Base-by-base conservation (phyloP, 2,329 filamentous ascomycete genomes). In the Parafenestella ontariensis region DNA sequence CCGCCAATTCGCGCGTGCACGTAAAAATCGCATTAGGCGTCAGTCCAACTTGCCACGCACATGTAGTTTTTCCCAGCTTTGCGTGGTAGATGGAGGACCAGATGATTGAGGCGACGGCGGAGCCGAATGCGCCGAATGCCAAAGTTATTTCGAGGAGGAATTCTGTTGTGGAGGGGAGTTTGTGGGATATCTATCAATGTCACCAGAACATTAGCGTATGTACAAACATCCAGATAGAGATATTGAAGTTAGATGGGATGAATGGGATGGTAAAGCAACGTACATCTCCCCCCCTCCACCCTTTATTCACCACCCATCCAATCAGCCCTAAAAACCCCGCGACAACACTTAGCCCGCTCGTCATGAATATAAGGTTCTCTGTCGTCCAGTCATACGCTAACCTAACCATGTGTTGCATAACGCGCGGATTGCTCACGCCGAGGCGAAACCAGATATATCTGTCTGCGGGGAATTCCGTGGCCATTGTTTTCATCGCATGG, bases 1-100 rank as follows among this genome's bases (percentile, higher is more conserved):
- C 49, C 28, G 42, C 49, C 1, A 46, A 33, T 24, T 52, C 49
- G 15, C 49, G 49, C 2, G 49, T 37, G 34, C 49, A 46, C 18
- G 28, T 29, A 24, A 46, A 45, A 8, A 24, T 15, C 9, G 23
- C 28, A 13, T 46, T 39, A 24, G 26, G 3, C n/a, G 21, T 11
- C 31, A 39, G 3, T 33, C 42, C 40, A 11, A 33, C 33, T 46
- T 29, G 18, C 28, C 42, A 46, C 13, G 15, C 5, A 23, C 40
- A 42, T 4, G 40, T 42, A 5, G 18, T 10, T 3, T 29, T 26
- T 15, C n/a, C n/a, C 3, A 42, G 21, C 6, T 42, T 6, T 2
- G 17, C 24, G 40, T 23, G 40, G 11, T 42, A 23, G 4, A 42
- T 23, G 40, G 8, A 28, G 4, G n/a, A 15, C 40, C 40, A 42